phyloP scores from a whole-genome alignment of 1,139 yeast species.

The Hyphopichia fennica region DNA sequence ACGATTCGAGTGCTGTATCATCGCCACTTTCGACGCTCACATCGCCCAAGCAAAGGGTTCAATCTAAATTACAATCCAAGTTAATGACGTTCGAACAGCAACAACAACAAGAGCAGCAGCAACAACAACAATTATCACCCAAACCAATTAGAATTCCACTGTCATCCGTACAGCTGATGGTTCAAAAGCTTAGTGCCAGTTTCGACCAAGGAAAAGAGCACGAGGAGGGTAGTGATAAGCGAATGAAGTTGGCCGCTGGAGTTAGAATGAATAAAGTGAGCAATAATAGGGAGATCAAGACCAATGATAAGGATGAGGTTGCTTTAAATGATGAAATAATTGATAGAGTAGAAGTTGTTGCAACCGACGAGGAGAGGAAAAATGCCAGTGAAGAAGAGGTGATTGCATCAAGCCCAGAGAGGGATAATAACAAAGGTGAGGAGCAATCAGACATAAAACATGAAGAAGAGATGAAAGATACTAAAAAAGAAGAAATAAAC shows the following conservation, averaged over 20 bases:
- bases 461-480: too few relatives aligned
- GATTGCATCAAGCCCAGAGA: too few relatives aligned
- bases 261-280: background rate
- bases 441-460: too few relatives aligned
- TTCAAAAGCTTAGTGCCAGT: background rate
- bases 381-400: background rate
- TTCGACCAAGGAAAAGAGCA: background rate
- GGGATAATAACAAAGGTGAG: too few relatives aligned
- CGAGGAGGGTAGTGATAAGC: background rate
- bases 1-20: background rate
- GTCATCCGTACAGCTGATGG: slow-evolving; percentile 3
- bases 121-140: background rate
- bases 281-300: background rate
- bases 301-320: background rate
- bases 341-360: background rate
- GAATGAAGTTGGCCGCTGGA: background rate
- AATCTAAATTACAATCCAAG: slow-evolving; percentile 2
- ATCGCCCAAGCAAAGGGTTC: background rate
- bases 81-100: slow-evolving; percentile 2
- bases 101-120: background rate
- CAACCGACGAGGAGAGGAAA: background rate
- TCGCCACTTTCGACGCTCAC: background rate
- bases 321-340: background rate
- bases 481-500: too few relatives aligned
- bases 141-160: background rate